Base-by-base conservation (phyloP, 768 basidiomycete genomes). In the Tricholoma bakamatsutake region DNA sequence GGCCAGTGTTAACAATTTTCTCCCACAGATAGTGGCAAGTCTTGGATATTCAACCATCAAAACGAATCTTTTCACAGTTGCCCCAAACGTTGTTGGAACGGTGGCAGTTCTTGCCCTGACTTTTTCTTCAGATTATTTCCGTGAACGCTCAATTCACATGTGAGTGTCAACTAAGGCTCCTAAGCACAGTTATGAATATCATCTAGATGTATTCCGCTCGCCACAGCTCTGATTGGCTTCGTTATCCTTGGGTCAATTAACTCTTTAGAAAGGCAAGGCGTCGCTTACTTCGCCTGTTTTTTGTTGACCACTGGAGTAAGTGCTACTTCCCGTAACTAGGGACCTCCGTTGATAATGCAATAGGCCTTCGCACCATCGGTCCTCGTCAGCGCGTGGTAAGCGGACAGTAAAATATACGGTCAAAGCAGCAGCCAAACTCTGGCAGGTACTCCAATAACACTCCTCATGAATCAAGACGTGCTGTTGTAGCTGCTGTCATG, bases 271-370 rank as follows among this genome's bases (percentile, higher is more conserved):
- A 65, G 77, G 56, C 71, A 71, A 40, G 65, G 69, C 40, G 69
- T 76, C 13, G 79, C 78, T 18, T 82, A 81, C 64, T 81, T 82
- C 61, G 80, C 81, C 11, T 78, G 76, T 56, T 82, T 82, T 69
- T 59, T 82, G 50, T 64, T 82, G 45, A 78, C 76, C 12, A 75
- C 75, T 63, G 80, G 78, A 54, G 76, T 75, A 63, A 53, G 75
- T 50, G 30, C 59, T 10, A 49, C 9, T 17, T 11, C 27, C 18
- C n/a, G 8, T 10, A 1, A 43, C 15, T 51, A n/a, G n/a, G 30
- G 3, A n/a, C 30, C 31, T 10, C 28, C 15, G 9, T 30, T 45
- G 45, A 62, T 6, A 55, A 42, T 31, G 34, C 18, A 42, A 28
- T 50, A 78, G 77, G 76, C 76, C 9, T 79, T 76, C 52, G 76